A percentile compares a stretch with the other conserved stretches of the same genome.
These are phyloP conservation scores for Litchi chinensis DNA, from an alignment of 345 rosid genomes.

Conservation along the genomic window DNA sequence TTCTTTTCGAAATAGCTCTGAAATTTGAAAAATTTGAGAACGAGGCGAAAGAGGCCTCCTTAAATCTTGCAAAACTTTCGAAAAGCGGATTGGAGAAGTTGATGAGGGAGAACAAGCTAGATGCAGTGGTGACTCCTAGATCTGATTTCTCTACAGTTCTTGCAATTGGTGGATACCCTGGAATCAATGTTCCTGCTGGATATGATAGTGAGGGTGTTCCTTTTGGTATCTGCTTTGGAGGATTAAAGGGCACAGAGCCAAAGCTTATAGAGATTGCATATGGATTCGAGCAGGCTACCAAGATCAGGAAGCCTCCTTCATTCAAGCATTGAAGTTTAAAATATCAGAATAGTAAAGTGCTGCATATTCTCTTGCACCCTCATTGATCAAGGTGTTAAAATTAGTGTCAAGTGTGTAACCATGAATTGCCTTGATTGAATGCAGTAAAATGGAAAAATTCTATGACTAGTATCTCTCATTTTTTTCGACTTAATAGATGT, in stretches of 20 bases:
- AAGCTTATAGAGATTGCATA: constrained; percentile 52
- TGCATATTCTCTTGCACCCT: neutral
- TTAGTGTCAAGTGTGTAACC: neutral
- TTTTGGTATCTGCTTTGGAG: constrained; percentile 44
- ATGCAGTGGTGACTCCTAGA: constrained; percentile 30
- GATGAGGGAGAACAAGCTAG: constrained; percentile 34
- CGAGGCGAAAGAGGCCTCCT: constrained; percentile 24
- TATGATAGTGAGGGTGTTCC: constrained; percentile 34
- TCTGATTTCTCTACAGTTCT: neutral
- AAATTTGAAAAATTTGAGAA: constrained; percentile 22
- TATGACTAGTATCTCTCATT: too few relatives aligned
- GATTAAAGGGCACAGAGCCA: constrained; percentile 40
- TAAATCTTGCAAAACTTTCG: neutral
- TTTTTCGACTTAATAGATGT: too few relatives aligned
- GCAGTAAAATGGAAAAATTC: neutral
- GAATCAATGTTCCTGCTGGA: constrained; percentile 46
- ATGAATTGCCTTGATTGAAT: neutral
- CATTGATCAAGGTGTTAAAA: neutral
- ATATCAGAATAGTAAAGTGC: neutral
- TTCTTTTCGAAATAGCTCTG: constrained; percentile 16
- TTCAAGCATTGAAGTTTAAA: constrained; percentile 1
- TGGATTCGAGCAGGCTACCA: constrained; percentile 37
- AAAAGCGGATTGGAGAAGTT: constrained; percentile 34
- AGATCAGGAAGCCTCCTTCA: constrained; percentile 32
- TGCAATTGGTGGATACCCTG: constrained; percentile 42